Evolutionary conservation across 139 green algal species (phyloP).

Genomic region (Chlorella sp.): DNA sequence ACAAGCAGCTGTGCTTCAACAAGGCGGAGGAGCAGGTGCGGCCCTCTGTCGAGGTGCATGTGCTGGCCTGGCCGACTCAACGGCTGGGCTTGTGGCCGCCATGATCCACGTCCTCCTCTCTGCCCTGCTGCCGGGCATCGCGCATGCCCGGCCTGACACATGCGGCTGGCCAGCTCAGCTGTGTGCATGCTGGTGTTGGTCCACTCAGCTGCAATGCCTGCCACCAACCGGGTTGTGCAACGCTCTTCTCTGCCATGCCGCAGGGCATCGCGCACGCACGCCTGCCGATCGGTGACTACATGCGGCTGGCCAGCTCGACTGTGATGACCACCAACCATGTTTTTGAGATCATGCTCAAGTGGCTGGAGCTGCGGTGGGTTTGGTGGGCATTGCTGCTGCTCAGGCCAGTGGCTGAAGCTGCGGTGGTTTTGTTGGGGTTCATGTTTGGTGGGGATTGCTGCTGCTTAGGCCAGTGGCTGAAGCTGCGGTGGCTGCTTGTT

Average conservation of each 20-base stretch:
- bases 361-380: conserved; percentile 38
- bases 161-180: not conserved
- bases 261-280: conserved; percentile 78
- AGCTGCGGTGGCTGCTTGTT: too few relatives aligned
- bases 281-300: conserved; percentile 76
- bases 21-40: conserved; percentile 54
- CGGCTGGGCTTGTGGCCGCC: too few relatives aligned
- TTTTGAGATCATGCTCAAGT: conserved; percentile 66
- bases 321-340: conserved; percentile 90
- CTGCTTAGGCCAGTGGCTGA: too few relatives aligned
- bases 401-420: too few relatives aligned
- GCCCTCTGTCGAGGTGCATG: too few relatives aligned
- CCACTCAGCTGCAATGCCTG: not conserved
- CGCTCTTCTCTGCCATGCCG: not conserved
- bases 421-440: not conserved
- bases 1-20: conserved; percentile 68
- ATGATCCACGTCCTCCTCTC: too few relatives aligned
- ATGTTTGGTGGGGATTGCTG: not conserved
- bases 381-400: not conserved
- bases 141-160: not conserved
- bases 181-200: not conserved
- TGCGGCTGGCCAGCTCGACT: conserved; percentile 59
- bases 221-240: not conserved
- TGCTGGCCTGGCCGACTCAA: too few relatives aligned
- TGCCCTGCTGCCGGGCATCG: not conserved